phyloP scores from a whole-genome alignment of 2,329 filamentous ascomycete genomes.

The Plenodomus biglobosus region DNA sequence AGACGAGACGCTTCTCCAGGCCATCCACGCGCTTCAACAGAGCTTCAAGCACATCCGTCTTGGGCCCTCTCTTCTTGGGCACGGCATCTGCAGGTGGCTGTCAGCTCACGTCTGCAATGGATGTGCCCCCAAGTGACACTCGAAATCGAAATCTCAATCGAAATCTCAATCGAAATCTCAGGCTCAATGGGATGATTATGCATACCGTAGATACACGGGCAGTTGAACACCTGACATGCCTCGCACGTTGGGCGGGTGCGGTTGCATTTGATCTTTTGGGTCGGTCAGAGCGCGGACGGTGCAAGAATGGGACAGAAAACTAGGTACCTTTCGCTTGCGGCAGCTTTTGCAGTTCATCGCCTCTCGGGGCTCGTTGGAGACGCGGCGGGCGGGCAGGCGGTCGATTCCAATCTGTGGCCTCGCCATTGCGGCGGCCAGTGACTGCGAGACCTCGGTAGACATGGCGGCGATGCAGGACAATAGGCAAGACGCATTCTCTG shows the following conservation, averaged over 20 bases:
- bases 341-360: slow-evolving; percentile 97
- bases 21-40: slow-evolving; percentile 83
- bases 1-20: slow-evolving; percentile 74
- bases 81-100: slow-evolving; percentile 66
- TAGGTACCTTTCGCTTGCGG: slow-evolving; percentile 85
- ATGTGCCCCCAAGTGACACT: slow-evolving; percentile 4
- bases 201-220: slow-evolving; percentile 82
- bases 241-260: slow-evolving; percentile 81
- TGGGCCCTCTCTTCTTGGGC: slow-evolving; percentile 85
- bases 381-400: slow-evolving; percentile 69
- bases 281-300: slow-evolving; percentile 16
- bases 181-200: no score
- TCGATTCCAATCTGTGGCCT: slow-evolving; percentile 81
- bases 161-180: no score
- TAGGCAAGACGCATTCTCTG: slow-evolving; percentile 40
- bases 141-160: no score
- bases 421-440: slow-evolving; percentile 56
- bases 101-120: slow-evolving; percentile 17
- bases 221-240: slow-evolving; percentile 86
- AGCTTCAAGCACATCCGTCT: slow-evolving; percentile 85
- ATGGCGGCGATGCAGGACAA: slow-evolving; percentile 24
- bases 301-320: slow-evolving; percentile 9
- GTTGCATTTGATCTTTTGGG: slow-evolving; percentile 82
- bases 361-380: slow-evolving; percentile 76
- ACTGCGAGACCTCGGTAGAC: slow-evolving; percentile 36